Percentiles rank a stretch among this genome's conserved stretches.
These are phyloP conservation scores for Fusarium sp. DNA, from an alignment of 2,329 filamentous ascomycete species.

Conservation along the genomic window DNA sequence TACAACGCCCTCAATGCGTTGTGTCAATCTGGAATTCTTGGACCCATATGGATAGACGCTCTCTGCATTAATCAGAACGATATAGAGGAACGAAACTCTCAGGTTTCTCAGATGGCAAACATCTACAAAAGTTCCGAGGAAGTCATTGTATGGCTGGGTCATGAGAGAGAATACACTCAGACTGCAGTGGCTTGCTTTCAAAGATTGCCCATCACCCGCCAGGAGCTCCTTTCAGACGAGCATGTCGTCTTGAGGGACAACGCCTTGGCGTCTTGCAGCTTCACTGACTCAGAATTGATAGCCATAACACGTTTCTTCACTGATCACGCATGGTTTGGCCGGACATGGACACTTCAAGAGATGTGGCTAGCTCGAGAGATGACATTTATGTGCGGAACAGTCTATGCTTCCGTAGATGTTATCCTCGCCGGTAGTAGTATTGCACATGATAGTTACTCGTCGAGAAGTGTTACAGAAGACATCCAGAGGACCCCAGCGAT, in stretches of 20 bases:
- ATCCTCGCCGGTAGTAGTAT: neutral
- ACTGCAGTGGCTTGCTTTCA: neutral
- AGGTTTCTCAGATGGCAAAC: neutral
- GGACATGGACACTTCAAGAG: slow-evolving; percentile 6
- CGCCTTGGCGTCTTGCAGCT: neutral
- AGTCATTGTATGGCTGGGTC: neutral
- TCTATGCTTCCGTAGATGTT: neutral
- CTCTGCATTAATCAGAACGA: neutral
- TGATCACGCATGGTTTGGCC: neutral
- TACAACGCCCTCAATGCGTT: neutral
- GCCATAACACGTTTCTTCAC: neutral
- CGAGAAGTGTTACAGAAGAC: neutral
- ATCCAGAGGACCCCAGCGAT: neutral
- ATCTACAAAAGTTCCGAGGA: neutral
- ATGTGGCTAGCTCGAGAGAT: slow-evolving; percentile 2
- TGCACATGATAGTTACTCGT: neutral
- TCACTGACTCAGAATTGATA: neutral
- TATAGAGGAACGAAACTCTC: neutral
- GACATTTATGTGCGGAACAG: neutral
- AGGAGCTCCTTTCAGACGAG: neutral
- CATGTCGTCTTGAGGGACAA: neutral
- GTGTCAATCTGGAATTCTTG: neutral
- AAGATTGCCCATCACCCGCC: neutral
- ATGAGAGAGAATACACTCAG: neutral
- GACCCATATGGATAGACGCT: neutral